Conservation (phyloP, 306 rosid genomes). For the Cicer yamashitae region DNA sequence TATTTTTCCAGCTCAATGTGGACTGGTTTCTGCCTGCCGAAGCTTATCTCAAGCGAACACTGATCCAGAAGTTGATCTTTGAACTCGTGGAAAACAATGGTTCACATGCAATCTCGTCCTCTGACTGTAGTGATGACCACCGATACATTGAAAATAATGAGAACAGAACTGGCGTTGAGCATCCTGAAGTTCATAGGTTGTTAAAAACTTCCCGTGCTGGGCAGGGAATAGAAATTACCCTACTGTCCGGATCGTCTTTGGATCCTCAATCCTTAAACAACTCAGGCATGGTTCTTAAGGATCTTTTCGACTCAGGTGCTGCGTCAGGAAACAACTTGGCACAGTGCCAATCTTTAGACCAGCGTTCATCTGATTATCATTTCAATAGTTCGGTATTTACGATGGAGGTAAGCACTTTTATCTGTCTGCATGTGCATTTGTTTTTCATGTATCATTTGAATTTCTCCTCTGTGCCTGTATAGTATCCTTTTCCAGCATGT, state of each 20-base stretch:
- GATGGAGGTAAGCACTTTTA: conserved; percentile 56
- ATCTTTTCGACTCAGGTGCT: conserved; percentile 73
- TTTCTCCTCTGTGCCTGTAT: neutral
- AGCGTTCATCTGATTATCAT: conserved; percentile 59
- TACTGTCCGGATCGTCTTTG: conserved; percentile 69
- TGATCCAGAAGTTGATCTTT: conserved; percentile 80
- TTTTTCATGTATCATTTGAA: conserved; percentile 29
- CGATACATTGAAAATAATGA: conserved; percentile 49
- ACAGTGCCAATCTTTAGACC: conserved; percentile 65
- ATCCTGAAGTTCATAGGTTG: conserved; percentile 54
- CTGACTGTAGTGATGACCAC: conserved; percentile 59
- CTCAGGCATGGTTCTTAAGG: conserved; percentile 81
- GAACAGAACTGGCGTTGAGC: conserved; percentile 50
- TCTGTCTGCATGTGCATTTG: conserved; percentile 17
- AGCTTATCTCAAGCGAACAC: conserved; percentile 89
- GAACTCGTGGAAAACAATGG: conserved; percentile 67
- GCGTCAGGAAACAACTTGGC: conserved; percentile 62
- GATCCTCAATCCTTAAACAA: conserved; percentile 62
- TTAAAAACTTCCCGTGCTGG: conserved; percentile 56
- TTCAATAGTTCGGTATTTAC: conserved; percentile 57
- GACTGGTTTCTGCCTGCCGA: conserved; percentile 91
- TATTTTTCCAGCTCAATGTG: conserved; percentile 71
- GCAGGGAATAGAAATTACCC: conserved; percentile 78
- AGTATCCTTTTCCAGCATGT: neutral
- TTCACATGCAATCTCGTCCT: conserved; percentile 54